phyloP scores from a whole-genome alignment of 2,329 filamentous ascomycete species.

The Colletotrichum tropicale region DNA sequence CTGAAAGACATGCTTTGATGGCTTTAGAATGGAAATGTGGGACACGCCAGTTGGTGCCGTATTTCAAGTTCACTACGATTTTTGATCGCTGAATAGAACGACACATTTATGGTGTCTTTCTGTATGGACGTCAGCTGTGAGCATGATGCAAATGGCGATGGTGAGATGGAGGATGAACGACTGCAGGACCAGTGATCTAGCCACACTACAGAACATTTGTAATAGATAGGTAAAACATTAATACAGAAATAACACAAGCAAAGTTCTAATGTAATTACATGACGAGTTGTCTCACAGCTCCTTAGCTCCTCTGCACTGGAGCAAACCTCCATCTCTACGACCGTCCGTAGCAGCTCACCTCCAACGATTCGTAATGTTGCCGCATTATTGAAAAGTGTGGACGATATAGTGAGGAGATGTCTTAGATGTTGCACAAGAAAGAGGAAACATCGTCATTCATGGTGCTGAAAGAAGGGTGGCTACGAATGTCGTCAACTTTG shows the following conservation, averaged over 20 bases:
- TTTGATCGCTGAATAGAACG: background rate
- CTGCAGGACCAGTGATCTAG: background rate
- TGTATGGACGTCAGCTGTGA: background rate
- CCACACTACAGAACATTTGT: background rate
- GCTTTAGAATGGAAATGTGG: background rate
- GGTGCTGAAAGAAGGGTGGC: slow-evolving; percentile 1
- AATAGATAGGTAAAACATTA: background rate
- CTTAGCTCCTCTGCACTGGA: background rate
- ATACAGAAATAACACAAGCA: background rate
- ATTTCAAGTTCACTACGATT: background rate
- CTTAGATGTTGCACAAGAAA: slow-evolving; percentile 6
- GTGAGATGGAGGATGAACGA: background rate
- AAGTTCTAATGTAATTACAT: background rate
- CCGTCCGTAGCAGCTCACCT: background rate
- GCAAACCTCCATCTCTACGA: background rate
- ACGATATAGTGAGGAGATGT: background rate
- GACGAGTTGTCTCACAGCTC: background rate
- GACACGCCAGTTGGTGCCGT: background rate
- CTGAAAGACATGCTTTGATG: background rate
- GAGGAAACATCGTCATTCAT: slow-evolving; percentile 18
- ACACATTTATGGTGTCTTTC: background rate
- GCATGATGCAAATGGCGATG: background rate
- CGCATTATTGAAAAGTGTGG: background rate
- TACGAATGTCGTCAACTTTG: background rate
- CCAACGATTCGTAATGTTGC: background rate